Conservation (phyloP, 148 eudicot genomes). For the Amaranthus hypochondriacus region DNA sequence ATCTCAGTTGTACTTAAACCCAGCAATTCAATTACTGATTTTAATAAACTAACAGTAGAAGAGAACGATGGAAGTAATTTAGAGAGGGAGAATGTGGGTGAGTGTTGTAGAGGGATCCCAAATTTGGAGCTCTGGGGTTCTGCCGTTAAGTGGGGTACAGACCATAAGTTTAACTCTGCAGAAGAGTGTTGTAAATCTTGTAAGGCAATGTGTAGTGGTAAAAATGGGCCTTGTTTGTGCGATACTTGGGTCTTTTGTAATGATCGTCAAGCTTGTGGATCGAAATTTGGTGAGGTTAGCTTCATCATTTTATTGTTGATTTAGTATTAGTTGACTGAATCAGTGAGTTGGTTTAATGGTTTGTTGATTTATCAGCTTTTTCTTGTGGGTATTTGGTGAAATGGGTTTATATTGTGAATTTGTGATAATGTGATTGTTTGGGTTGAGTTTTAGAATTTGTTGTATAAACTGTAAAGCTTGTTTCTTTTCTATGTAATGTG, state of each 20-base stretch:
- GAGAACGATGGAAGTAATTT: conserved; percentile 13
- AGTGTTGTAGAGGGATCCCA: conserved; percentile 56
- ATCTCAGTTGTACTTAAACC: conserved; percentile 45
- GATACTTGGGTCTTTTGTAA: conserved; percentile 82
- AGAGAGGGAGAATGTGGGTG: conserved; percentile 23
- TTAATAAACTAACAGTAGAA: conserved; percentile 1
- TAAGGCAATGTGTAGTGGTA: conserved; percentile 57
- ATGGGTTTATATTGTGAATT: neutral
- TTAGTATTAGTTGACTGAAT: neutral
- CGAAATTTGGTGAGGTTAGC: conserved; percentile 66
- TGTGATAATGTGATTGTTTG: neutral
- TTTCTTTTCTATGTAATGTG: neutral
- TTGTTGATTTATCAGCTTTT: neutral
- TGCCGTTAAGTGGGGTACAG: conserved; percentile 73
- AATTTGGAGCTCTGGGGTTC: conserved; percentile 74
- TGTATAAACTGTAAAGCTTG: neutral
- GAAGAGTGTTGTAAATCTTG: conserved; percentile 63
- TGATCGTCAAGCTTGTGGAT: conserved; percentile 52
- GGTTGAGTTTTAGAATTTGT: neutral
- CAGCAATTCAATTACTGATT: neutral
- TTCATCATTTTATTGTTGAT: neutral
- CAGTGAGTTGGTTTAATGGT: neutral
- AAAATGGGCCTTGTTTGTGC: conserved; percentile 70
- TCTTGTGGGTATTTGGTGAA: conserved; percentile 2
- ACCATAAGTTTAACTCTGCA: conserved; percentile 50